Conservation (phyloP, 345 rosid species). For the Ricinus communis region DNA sequence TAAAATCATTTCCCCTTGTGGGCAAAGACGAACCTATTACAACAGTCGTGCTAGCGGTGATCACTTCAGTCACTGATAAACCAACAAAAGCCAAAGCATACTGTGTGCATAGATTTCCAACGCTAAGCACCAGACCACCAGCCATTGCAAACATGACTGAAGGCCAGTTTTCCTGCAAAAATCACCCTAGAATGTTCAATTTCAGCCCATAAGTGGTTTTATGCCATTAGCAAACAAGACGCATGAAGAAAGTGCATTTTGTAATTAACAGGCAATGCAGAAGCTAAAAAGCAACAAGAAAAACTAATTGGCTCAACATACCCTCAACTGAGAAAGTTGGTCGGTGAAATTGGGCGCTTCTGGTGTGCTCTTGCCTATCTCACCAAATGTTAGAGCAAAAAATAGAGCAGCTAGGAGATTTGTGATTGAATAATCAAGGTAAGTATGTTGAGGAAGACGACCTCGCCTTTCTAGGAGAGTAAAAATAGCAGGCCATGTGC, state of each 20-base stretch:
- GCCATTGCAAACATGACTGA: conserved; percentile 74
- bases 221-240: background rate
- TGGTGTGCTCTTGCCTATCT: conserved; percentile 41
- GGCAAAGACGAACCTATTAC: conserved; percentile 52
- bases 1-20: background rate
- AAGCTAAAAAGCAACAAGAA: background rate
- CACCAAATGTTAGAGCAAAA: conserved; percentile 71
- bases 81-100: conserved; percentile 87
- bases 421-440: conserved; percentile 74
- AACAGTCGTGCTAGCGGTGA: conserved; percentile 70
- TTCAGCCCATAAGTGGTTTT: background rate
- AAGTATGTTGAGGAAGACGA: conserved; percentile 88
- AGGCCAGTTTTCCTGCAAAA: conserved; percentile 64
- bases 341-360: conserved; percentile 52
- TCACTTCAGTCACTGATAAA: conserved; percentile 74
- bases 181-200: conserved; percentile 10
- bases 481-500: conserved; percentile 86
- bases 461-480: conserved; percentile 80
- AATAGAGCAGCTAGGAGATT: conserved; percentile 69
- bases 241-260: background rate
- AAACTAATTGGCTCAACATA: conserved; percentile 15
- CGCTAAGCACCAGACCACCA: conserved; percentile 70
- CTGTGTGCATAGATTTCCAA: conserved; percentile 72
- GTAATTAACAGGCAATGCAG: background rate
- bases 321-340: conserved; percentile 61